Base-by-base conservation (phyloP, 345 rosid genomes). In the Cardamine occulta region DNA sequence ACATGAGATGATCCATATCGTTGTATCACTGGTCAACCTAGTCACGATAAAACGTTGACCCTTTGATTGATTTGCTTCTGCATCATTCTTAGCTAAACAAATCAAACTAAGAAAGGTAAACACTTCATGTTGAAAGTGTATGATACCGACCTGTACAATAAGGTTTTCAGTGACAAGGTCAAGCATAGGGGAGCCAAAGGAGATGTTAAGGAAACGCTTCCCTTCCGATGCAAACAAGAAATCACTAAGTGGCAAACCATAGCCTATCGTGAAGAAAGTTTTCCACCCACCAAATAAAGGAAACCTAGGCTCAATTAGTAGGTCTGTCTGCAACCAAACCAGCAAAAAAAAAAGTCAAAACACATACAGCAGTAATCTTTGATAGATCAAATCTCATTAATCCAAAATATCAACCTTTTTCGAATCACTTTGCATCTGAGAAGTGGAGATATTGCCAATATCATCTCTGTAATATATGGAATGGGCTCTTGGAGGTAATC, bases 391-490 rank as follows among this genome's bases (percentile, higher is more conserved):
- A 21, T 19, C 28, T 6, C 21, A 1, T 0, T 40, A 66, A 64
- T 48, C 47, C 40, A 15, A 55, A 52, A 63, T 24, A 54, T 76
- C 66, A 34, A 95, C 98, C 98, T 96, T 93, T 70, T 81, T 86
- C 24, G 91, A 84, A 84, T 96, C 99, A 74, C 88, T 80, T 84
- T 86, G 74, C 63, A 93, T 76, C 80, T 82, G 79, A 82, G 99
- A 93, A n/a, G 98, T 96, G 39, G 99, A 96, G 84, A 96, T 93
- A 82, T 96, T 96, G 70, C 99, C 99, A 82, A 91, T 91, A 74
- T 87, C 97, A 84, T 96, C 98, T 75, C 98, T 84, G 73, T 90
- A 96, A 68, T 91, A 93, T 71, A 93, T 84, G 55, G 99, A 96
- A 81, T 89, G 98, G 52, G 97, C 89, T 74, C 95, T 87, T 5